Percentiles rank a stretch among this genome's conserved stretches.
phyloP scores from a whole-genome alignment of 2,329 filamentous ascomycete species.

The Ophiostoma novo-ulmi region DNA sequence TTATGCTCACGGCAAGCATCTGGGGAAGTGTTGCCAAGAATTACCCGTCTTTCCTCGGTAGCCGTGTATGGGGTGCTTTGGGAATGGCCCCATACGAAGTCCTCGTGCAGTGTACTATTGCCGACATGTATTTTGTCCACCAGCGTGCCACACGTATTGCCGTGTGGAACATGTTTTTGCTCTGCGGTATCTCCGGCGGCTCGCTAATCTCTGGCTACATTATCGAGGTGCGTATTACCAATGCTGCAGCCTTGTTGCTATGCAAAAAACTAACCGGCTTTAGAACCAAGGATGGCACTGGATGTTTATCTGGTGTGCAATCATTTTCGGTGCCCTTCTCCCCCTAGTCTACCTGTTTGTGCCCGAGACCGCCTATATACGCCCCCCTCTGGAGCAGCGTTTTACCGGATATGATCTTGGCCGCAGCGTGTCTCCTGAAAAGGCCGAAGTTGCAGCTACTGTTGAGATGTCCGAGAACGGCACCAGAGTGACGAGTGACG shows the following conservation, averaged over 20 bases:
- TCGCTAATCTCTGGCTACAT: constrained; percentile 41
- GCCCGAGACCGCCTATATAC: constrained; percentile 45
- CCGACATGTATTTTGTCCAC: constrained; percentile 45
- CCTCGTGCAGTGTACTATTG: constrained; percentile 48
- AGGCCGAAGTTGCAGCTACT: constrained; percentile 1
- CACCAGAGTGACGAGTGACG: background rate
- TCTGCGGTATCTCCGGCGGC: constrained; percentile 40
- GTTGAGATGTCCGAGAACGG: background rate
- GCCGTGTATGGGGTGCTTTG: constrained; percentile 43
- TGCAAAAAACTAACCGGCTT: background rate
- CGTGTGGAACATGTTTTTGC: constrained; percentile 39
- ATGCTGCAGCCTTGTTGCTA: background rate
- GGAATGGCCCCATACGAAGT: constrained; percentile 50
- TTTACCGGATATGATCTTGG: constrained; percentile 18
- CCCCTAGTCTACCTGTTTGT: constrained; percentile 45
- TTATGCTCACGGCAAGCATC: constrained; percentile 45
- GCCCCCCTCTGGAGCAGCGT: constrained; percentile 20
- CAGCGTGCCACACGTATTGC: constrained; percentile 42
- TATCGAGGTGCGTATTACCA: constrained; percentile 28
- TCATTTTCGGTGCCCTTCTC: constrained; percentile 42
- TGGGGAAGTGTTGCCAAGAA: constrained; percentile 43
- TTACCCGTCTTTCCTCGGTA: constrained; percentile 44
- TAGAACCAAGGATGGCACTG: constrained; percentile 39
- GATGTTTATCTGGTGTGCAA: constrained; percentile 45
- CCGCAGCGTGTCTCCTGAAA: constrained; percentile 9